Evolutionary conservation across 441 rosid genomes (phyloP), one percentile per base, ranked within the genome.

Genomic region (Erysimum cheiri): DNA sequence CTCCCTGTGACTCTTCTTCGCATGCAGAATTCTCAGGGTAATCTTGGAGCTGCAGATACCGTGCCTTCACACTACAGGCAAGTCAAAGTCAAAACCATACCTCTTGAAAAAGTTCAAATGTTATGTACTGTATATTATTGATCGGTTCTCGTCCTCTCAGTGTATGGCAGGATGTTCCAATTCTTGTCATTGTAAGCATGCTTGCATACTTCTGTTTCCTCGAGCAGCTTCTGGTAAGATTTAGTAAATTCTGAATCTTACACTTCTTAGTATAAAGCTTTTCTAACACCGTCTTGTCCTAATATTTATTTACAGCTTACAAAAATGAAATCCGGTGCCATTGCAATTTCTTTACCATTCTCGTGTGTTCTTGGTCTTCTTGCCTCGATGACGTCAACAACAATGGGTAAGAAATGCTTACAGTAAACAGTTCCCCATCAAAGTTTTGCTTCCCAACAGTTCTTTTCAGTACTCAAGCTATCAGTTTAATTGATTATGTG

Each of bases 171-270:
- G 96, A 94, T 80, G 91, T 87, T 36, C 99, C 99, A 3, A 79
- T 92, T 56, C 97, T 94, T 24, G 91, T 94, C 60, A 85, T 92
- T 36, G 82, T 94, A 69, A 94, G 97, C 90, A 88, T 92, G 97
- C 96, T 92, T 22, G 88, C 93, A 10, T 94, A 94, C 81, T 94
- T 94, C 72, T 90, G 97, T 82, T 92, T 85, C 81, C 97, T 94
- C 0, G 99, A 94, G 88, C 98, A 90, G 80, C 96, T 92, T 66
- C 78, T 94, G 94, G 99, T 91, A 80, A 78, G 50, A 10, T 58
- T 41, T 55, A 37, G 10, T 95, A 87, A 87, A 55, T 88, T 71
- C 15, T 87, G 77, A 82, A 87, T 92, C 60, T 82, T 40, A 43
- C 13, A 46, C 13, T 74, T 60, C 22, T 60, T 14, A 39, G 32